These are phyloP conservation scores for Pseudoneurospora amorphoporcata DNA, from an alignment of 495 filamentous ascomycete genomes.

Conservation along the genomic window DNA sequence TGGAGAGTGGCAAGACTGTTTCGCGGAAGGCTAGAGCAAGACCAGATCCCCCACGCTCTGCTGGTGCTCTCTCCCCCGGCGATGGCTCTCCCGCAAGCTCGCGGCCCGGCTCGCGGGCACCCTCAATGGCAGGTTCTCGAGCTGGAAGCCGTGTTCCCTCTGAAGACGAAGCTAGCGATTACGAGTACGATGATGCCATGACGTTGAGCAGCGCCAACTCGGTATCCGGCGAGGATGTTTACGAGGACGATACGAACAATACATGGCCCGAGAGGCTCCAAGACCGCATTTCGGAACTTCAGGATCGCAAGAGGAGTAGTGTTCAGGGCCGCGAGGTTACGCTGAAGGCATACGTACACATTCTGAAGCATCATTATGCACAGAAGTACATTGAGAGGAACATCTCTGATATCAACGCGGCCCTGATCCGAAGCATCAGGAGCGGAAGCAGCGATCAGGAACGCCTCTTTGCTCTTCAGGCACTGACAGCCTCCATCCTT, in stretches of 20 bases:
- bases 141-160: slow-evolving; percentile 53
- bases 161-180: slow-evolving; percentile 64
- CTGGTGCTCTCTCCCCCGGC: slow-evolving; percentile 23
- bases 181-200: slow-evolving; percentile 31
- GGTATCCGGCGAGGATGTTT: slow-evolving; percentile 37
- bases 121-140: slow-evolving; percentile 37
- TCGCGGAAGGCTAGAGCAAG: slow-evolving; percentile 79
- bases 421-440: slow-evolving; percentile 65
- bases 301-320: slow-evolving; percentile 78
- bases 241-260: slow-evolving; percentile 33
- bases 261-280: slow-evolving; percentile 59
- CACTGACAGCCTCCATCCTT: slow-evolving; percentile 66
- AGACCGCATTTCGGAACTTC: slow-evolving; percentile 67
- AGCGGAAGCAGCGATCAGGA: slow-evolving; percentile 63
- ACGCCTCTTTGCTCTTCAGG: slow-evolving; percentile 57
- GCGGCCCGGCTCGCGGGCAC: slow-evolving; percentile 6
- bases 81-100: slow-evolving; percentile 18
- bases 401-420: slow-evolving; percentile 54
- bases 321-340: slow-evolving; percentile 69
- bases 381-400: slow-evolving; percentile 53
- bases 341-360: slow-evolving; percentile 56
- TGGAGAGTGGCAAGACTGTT: slow-evolving; percentile 83
- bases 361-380: slow-evolving; percentile 65
- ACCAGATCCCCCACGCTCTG: slow-evolving; percentile 54
- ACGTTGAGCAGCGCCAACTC: slow-evolving; percentile 18